Conservation (phyloP, 441 rosid species). For the Jatropha multifida region DNA sequence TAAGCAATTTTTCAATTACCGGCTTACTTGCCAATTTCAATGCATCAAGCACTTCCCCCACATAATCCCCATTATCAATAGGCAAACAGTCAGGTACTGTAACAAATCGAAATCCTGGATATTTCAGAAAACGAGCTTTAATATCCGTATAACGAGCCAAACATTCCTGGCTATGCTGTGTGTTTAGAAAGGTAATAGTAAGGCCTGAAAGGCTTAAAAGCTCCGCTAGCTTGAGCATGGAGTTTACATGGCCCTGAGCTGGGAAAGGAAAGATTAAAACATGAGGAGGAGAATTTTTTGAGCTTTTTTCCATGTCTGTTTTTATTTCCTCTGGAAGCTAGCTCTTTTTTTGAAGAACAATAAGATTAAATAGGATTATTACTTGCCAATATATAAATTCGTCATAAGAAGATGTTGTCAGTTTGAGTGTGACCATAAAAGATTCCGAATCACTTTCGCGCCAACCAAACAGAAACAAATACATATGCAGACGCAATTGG, state of each 20-base stretch:
- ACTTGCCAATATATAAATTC: too few relatives aligned
- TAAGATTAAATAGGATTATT: too few relatives aligned
- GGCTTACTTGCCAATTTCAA: slow-evolving; percentile 14
- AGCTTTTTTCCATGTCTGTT: background rate
- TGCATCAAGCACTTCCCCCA: background rate
- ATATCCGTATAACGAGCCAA: slow-evolving; percentile 8
- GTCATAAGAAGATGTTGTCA: too few relatives aligned
- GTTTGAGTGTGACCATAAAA: too few relatives aligned
- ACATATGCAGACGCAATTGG: too few relatives aligned
- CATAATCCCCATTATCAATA: slow-evolving; percentile 3
- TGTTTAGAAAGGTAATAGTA: slow-evolving; percentile 24
- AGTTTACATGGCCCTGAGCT: slow-evolving; percentile 17
- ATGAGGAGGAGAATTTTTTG: slow-evolving; percentile 16
- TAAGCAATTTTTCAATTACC: slow-evolving; percentile 27
- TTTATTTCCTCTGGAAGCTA: background rate
- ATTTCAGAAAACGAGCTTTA: slow-evolving; percentile 17
- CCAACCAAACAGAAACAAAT: too few relatives aligned
- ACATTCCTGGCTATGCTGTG: slow-evolving; percentile 12
- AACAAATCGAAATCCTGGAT: slow-evolving; percentile 17
- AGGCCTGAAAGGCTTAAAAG: slow-evolving; percentile 18
- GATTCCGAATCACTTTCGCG: too few relatives aligned
- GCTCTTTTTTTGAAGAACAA: background rate
- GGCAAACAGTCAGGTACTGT: slow-evolving; percentile 11
- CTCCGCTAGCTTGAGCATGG: slow-evolving; percentile 25
- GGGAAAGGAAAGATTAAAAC: slow-evolving; percentile 23